Percentiles rank a stretch among this genome's conserved stretches.
These are phyloP conservation scores for Pogostemon cablin DNA, from an alignment of 257 asterid species.

Conservation along the genomic window DNA sequence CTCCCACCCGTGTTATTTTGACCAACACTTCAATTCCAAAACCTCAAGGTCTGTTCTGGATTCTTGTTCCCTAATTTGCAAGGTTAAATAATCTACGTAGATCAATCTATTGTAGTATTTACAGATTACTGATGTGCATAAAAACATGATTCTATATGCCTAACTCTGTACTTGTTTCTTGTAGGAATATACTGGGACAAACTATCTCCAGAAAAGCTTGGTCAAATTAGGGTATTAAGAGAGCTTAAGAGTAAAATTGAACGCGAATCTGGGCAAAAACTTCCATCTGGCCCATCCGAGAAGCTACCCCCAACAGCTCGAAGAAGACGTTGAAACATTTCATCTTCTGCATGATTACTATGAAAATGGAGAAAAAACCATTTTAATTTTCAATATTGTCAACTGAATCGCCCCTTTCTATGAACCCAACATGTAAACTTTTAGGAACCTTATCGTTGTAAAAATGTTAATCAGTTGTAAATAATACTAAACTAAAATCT, in stretches of 20 bases:
- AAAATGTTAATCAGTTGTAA: no score
- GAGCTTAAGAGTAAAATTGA: slow-evolving; percentile 76
- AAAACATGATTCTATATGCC: background rate
- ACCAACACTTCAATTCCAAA: slow-evolving; percentile 85
- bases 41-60: slow-evolving; percentile 73
- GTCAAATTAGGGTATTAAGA: slow-evolving; percentile 77
- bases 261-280: slow-evolving; percentile 71
- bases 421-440: no score
- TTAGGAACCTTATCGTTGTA: no score
- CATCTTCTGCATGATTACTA: background rate
- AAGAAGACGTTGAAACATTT: slow-evolving; percentile 45
- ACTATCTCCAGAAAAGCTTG: slow-evolving; percentile 86
- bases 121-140: background rate
- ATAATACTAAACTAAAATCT: no score
- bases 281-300: slow-evolving; percentile 82
- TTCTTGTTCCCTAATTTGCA: background rate
- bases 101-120: background rate
- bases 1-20: slow-evolving; percentile 76
- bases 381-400: background rate
- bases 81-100: background rate
- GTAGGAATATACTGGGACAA: slow-evolving; percentile 94
- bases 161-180: slow-evolving; percentile 2
- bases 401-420: background rate
- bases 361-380: background rate
- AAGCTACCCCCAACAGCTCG: slow-evolving; percentile 84